Conservation (phyloP, 176 grass and related monocot genomes). For the Zizania latifolia region DNA sequence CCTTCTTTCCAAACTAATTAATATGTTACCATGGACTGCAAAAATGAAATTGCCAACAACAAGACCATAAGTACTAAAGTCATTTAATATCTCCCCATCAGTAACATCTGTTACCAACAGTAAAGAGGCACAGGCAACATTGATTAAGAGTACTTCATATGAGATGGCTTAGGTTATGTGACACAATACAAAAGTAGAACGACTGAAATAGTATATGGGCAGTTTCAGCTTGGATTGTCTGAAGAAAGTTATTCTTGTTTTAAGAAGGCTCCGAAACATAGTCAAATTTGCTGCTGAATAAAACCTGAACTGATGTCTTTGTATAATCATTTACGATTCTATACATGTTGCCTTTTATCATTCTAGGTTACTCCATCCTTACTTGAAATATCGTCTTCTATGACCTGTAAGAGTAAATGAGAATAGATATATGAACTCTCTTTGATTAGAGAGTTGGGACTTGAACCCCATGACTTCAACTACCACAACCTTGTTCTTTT, state of each 20-base stretch:
- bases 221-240: background rate
- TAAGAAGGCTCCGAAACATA: background rate
- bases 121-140: background rate
- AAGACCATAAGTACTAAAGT: background rate
- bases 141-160: background rate
- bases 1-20: background rate
- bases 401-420: background rate
- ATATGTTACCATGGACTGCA: background rate
- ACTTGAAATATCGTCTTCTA: background rate
- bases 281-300: background rate
- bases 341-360: background rate
- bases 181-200: background rate
- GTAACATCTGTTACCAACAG: background rate
- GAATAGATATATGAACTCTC: background rate
- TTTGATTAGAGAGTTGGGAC: background rate
- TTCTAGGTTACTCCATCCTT: background rate
- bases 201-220: too few relatives aligned
- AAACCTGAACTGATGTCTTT: background rate
- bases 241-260: background rate
- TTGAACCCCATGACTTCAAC: background rate
- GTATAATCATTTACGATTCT: background rate
- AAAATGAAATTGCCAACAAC: background rate
- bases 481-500: background rate
- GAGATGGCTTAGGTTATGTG: background rate
- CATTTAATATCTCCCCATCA: background rate